A percentile compares a stretch with the other conserved stretches of the same genome.
phyloP scores from a whole-genome alignment of 176 grass and related monocot species.

The Thinopyrum elongatum region DNA sequence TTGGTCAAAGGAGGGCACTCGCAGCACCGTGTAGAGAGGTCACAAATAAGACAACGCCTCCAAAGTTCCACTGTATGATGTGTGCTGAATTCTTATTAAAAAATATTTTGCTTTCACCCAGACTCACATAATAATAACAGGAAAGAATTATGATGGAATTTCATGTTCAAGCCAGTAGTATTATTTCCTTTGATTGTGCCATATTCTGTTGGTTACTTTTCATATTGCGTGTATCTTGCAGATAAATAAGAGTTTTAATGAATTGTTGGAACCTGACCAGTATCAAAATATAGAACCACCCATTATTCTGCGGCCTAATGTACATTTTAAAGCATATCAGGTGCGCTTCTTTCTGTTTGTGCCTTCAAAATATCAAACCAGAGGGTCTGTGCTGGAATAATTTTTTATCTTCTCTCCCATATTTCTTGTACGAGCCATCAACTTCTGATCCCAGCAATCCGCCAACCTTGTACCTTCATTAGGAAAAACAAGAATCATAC shows the following conservation, averaged over 20 bases:
- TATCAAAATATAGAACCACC: not conserved
- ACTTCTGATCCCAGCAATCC: conserved; percentile 76
- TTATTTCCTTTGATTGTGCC: conserved; percentile 68
- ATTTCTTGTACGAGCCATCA: conserved; percentile 81
- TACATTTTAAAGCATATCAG: conserved; percentile 99
- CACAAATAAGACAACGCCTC: too few species aligned
- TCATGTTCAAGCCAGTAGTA: too few species aligned
- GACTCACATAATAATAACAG: too few species aligned
- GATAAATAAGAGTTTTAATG: conserved; percentile 15
- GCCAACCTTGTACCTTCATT: conserved; percentile 92
- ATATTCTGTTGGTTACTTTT: conserved; percentile 98
- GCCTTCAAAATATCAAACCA: conserved; percentile 99
- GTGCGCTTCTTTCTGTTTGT: conserved; percentile 94
- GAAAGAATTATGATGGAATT: too few species aligned
- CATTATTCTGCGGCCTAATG: not conserved
- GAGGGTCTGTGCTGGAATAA: conserved; percentile 81
- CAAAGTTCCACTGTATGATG: too few species aligned
- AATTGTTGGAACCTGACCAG: not conserved
- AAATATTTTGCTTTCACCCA: too few species aligned
- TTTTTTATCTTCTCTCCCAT: conserved; percentile 80
- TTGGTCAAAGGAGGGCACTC: too few species aligned
- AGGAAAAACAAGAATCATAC: conserved; percentile 92
- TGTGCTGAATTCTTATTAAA: too few species aligned
- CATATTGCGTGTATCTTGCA: conserved; percentile 91
- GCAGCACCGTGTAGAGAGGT: too few species aligned